Evolutionary conservation across 2,329 filamentous ascomycete species (phyloP), one percentile per base, ranked within the genome.

Genomic region (Rhinocladiella mackenziei): DNA sequence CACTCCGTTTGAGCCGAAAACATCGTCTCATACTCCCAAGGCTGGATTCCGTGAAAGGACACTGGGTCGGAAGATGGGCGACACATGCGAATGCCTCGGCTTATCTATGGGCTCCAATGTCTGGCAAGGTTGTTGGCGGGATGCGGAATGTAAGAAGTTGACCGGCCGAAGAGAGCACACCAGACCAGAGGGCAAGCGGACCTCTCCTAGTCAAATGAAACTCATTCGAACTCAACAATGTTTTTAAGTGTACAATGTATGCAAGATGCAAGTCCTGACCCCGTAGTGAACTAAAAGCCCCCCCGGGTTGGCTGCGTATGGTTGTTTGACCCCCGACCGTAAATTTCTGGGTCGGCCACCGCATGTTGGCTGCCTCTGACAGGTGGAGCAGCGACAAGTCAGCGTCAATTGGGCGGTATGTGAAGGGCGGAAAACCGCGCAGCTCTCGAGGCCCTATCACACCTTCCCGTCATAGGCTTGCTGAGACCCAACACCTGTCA

Each of bases 351-450:
- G 23, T 47, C 29, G 32, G 45, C 48, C 49, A 51, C 49, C 49
- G 49, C 41, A 48, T 43, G 45, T 51, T 51, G 36, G 30, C 38
- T 15, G 41, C 26, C 33, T 50, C 32, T 51, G 45, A 51, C 41
- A 51, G 49, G 49, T 40, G 41, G 45, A 36, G 25, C 25, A 34
- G 28, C 14, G 38, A 17, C 41, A 43, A 25, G 19, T 37, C 38
- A 45, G 38, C 41, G 19, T 29, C 41, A 9, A 39, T 48, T 35
- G 38, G 39, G 49, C 49, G 49, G 49, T 51, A 51, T 51, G 34
- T 39, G 38, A 50, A 45, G 30, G 29, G 35, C 34, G 34, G 34
- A 28, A 18, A 28, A 28, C 5, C 10, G 8, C 34, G 22, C 11
- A 26, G 13, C 10, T 14, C 22, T 25, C 23, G 7, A 11, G n/a